A percentile compares a stretch with the other conserved stretches of the same genome.
These are phyloP conservation scores for Lentinula sp. DNA, from an alignment of 768 basidiomycete species.

Conservation along the genomic window DNA sequence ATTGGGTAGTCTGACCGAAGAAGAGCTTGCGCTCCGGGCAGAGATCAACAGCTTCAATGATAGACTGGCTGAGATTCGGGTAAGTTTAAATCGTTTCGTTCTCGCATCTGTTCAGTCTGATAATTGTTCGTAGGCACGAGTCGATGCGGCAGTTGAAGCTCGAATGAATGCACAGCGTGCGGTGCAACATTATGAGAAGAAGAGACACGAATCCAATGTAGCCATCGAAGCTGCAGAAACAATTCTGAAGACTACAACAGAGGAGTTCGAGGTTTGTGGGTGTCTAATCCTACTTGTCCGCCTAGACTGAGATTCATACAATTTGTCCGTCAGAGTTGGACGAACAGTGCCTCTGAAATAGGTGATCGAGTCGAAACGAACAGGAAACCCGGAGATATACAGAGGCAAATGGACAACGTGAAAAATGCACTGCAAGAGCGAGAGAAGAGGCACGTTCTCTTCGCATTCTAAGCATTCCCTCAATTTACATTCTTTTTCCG, in stretches of 20 bases:
- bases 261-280: conserved; percentile 54
- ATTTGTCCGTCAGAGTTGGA: conserved; percentile 46
- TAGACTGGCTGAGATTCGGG: conserved; percentile 34
- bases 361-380: conserved; percentile 54
- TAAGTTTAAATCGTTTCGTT: conserved; percentile 21
- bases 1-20: conserved; percentile 26
- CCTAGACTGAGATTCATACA: background rate
- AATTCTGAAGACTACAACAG: conserved; percentile 42
- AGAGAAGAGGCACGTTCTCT: conserved; percentile 46
- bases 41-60: conserved; percentile 49
- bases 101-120: background rate
- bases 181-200: conserved; percentile 27
- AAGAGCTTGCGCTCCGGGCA: conserved; percentile 39
- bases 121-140: conserved; percentile 31
- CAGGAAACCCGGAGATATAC: conserved; percentile 48
- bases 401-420: conserved; percentile 58
- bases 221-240: conserved; percentile 36
- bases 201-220: conserved; percentile 12
- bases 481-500: background rate
- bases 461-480: conserved; percentile 2
- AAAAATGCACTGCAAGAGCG: conserved; percentile 61
- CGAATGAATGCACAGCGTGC: conserved; percentile 20
- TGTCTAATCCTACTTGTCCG: background rate
- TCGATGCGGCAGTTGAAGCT: conserved; percentile 40
- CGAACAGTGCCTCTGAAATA: conserved; percentile 53